Evolutionary conservation across 2,329 filamentous ascomycete genomes (phyloP), one percentile per base, ranked within the genome.

Genomic region (Ambrosiella cleistominuta): DNA sequence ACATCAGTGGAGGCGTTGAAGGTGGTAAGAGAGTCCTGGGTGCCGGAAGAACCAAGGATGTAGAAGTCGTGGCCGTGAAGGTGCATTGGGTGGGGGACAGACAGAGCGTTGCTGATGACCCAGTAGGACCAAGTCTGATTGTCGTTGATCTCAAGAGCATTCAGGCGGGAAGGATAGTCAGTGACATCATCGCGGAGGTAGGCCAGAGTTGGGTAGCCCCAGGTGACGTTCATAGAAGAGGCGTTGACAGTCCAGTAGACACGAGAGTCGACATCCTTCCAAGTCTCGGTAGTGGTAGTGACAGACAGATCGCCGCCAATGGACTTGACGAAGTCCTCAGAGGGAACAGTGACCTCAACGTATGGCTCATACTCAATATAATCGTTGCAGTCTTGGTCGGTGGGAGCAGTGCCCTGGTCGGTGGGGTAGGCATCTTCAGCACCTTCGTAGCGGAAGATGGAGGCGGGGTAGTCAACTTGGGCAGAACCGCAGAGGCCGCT

Each of bases 51-150:
- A 27, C 68, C 67, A 3, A 77, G 63, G 11, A 77, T 64, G 62
- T 70, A 72, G 64, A 77, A 77, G 57, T 76, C 70, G 62, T 78
- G 75, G 7, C 64, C 62, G 65, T 78, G 75, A 17, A 78, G 66
- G 65, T 78, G 75, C 64, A 75, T 73, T 0, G 73, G 73, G 61
- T 75, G 74, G 17, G 72, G 64, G 35, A 68, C 56, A 2, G 49
- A 50, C 53, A 64, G 63, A 27, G 62, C 63, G 58, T 65, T 68
- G 58, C 66, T 62, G 19, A 70, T 65, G 37, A 69, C 63, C 63
- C 66, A 67, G 61, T 66, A 69, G 11, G 65, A 66, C 66, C 67
- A 70, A 27, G 62, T 44, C 35, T 65, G 62, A 17, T 56, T 52
- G 7, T 59, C 56, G 4, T 60, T 52, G 9, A 65, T 57, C 19